phyloP scores from a whole-genome alignment of 31 red algal genomes.

The Porphyra umbilicalis region DNA sequence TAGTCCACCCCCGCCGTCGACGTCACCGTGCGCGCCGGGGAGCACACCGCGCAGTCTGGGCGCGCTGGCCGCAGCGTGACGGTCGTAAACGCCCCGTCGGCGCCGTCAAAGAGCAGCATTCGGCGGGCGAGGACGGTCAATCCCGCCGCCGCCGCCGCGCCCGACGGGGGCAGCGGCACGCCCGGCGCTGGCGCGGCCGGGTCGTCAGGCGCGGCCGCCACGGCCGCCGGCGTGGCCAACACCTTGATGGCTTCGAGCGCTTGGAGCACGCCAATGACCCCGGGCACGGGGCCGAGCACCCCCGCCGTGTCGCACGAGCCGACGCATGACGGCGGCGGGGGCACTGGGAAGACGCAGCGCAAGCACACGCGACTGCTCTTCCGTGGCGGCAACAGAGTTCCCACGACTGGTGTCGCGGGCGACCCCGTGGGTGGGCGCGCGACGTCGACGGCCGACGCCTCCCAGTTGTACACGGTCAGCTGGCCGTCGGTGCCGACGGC shows the following conservation, averaged over 20 bases:
- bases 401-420: no score
- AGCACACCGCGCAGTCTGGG: slow-evolving; percentile 29
- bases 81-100: slow-evolving; percentile 34
- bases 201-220: background rate
- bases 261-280: slow-evolving; percentile 77
- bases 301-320: slow-evolving; percentile 86
- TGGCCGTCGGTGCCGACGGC: slow-evolving; percentile 83
- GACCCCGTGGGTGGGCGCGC: background rate
- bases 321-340: slow-evolving; percentile 75
- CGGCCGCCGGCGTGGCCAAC: background rate
- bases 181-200: background rate
- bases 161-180: background rate
- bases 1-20: slow-evolving; percentile 32
- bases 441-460: background rate
- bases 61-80: slow-evolving; percentile 41
- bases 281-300: slow-evolving; percentile 91
- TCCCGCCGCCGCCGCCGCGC: background rate
- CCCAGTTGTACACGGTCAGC: slow-evolving; percentile 45
- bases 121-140: slow-evolving; percentile 15
- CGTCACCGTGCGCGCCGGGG: slow-evolving; percentile 2
- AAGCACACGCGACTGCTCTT: slow-evolving; percentile 38
- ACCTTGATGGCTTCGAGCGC: slow-evolving; percentile 89
- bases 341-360: slow-evolving; percentile 70
- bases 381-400: no score
- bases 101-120: slow-evolving; percentile 68